phyloP scores from a whole-genome alignment of 2,329 filamentous ascomycete species.

The Helminthosporium solani region DNA sequence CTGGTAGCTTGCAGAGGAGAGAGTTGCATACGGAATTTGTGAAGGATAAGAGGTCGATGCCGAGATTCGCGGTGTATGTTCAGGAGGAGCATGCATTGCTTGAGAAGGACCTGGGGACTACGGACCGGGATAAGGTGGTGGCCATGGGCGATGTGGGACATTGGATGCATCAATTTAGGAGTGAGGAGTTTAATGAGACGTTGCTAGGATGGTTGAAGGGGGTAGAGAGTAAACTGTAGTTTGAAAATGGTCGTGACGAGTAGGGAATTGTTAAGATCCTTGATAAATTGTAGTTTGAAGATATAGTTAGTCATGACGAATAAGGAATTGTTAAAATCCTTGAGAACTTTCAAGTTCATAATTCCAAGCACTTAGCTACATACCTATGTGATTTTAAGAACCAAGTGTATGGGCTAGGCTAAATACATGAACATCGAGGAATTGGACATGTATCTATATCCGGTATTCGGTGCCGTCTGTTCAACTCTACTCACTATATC shows the following conservation, averaged over 20 bases:
- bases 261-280: too few relatives aligned
- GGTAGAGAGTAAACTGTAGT: background rate
- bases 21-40: conserved; percentile 12
- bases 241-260: background rate
- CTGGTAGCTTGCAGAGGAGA: conserved; percentile 7
- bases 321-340: too few relatives aligned
- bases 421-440: too few relatives aligned
- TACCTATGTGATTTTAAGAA: too few relatives aligned
- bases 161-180: conserved; percentile 18
- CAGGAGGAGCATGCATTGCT: conserved; percentile 11
- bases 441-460: too few relatives aligned
- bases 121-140: conserved; percentile 9
- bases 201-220: conserved; percentile 17
- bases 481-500: too few relatives aligned
- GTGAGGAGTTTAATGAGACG: conserved; percentile 16
- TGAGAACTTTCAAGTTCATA: too few relatives aligned
- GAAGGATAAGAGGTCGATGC: conserved; percentile 9
- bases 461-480: too few relatives aligned
- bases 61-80: conserved; percentile 14
- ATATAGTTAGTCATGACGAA: too few relatives aligned
- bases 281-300: too few relatives aligned
- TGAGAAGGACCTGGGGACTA: conserved; percentile 14
- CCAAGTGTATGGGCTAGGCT: too few relatives aligned
- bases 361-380: too few relatives aligned
- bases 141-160: conserved; percentile 15